Evolutionary conservation across 2,329 filamentous ascomycete genomes (phyloP).

Genomic region (Paecilomyces variotii): DNA sequence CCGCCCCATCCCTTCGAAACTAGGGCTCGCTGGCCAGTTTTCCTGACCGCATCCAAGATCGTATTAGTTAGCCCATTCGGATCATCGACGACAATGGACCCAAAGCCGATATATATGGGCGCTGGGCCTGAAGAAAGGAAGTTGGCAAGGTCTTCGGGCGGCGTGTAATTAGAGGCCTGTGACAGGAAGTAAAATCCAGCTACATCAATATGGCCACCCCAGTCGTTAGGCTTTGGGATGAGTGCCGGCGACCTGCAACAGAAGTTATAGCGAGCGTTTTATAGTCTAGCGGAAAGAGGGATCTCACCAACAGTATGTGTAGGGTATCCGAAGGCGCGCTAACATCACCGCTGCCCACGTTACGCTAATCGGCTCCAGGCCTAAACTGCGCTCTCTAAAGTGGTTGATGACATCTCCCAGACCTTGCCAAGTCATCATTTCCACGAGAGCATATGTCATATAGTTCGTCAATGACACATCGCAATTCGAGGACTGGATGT

Average conservation of each 20-base stretch:
- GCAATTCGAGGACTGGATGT: constrained; percentile 67
- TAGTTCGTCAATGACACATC: constrained; percentile 74
- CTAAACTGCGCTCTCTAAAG: constrained; percentile 67
- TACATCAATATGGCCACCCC: constrained; percentile 62
- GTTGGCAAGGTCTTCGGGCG: constrained; percentile 54
- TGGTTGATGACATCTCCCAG: constrained; percentile 85
- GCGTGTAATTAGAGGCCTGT: constrained; percentile 57
- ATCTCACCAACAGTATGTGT: constrained; percentile 76
- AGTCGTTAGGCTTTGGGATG: constrained; percentile 72
- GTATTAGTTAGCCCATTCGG: constrained; percentile 61
- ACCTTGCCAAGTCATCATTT: constrained; percentile 91
- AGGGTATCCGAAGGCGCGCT: constrained; percentile 66
- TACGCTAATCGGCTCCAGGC: constrained; percentile 67
- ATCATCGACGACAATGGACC: constrained; percentile 73
- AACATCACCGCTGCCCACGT: constrained; percentile 78
- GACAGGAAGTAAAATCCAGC: constrained; percentile 72
- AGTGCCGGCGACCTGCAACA: constrained; percentile 57
- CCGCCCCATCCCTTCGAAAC: constrained; percentile 88
- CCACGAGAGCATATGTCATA: constrained; percentile 73
- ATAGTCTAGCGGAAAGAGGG: background rate
- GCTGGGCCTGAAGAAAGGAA: constrained; percentile 63
- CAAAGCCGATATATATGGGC: constrained; percentile 76
- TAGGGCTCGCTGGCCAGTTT: constrained; percentile 64
- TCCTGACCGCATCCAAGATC: constrained; percentile 63
- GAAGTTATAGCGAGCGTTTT: background rate